Evolutionary conservation across 225 moss, liverwort and hornwort genomes (phyloP), one percentile per base, ranked within the genome.

Genomic region (Asterella californica): DNA sequence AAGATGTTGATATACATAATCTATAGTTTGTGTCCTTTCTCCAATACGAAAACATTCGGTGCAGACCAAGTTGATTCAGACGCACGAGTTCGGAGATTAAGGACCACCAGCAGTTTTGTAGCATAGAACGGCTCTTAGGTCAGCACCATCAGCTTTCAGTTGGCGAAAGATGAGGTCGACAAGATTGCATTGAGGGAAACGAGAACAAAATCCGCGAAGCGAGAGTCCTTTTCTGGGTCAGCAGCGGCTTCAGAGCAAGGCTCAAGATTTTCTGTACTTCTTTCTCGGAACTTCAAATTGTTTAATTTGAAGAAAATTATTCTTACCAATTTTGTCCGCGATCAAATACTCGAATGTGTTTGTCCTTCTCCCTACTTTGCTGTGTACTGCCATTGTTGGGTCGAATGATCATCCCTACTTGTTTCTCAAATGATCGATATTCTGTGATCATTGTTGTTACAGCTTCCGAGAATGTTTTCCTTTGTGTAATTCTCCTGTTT

Each of bases 101-200:
- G 79, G 74, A 65, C 57, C 47, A 79, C 37, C 57, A 80, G 69
- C 72, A 83, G 85, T 82, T 83, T 86, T 86, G 82, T 86, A 86
- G 82, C 19, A 33, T 76, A 81, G 60, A 72, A 80, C 62, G 72
- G 77, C 76, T 77, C 49, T 57, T 71, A 57, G 82, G 79, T 73
- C 76, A 66, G 77, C 66, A 82, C 45, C 69, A 75, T 76, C 33
- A 82, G 85, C 69, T 82, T 64, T 63, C 32, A 78, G 49, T 73
- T 75, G 79, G 68, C 36, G 75, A 33, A 75, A 81, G 85, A 82
- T 82, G 75, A 75, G 68, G 57, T 32, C 54, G 64, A n/a, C 29
- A 3, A 48, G 22, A 48, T 47, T 50, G 52, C 72, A 80, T 70
- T 36, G 48, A 81, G 73, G 30, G 33, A 34, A 25, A 54, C 6